Base-by-base conservation (phyloP, 2,329 filamentous ascomycete species). In the Cordyceps fumosorosea region DNA sequence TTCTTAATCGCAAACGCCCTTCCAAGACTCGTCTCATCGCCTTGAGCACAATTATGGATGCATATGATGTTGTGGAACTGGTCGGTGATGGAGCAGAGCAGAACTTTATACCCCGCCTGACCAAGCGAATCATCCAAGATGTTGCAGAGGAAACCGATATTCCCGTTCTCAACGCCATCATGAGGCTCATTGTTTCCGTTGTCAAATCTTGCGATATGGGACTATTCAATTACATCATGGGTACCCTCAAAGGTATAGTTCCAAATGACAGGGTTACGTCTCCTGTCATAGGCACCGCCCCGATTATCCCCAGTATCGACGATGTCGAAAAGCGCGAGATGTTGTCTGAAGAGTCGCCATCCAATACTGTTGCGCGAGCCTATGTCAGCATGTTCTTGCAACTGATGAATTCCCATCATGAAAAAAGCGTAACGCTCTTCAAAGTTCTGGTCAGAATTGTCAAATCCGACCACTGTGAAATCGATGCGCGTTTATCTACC, bases 351-450 rank as follows among this genome's bases (percentile, higher is more conserved):
- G 71, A 74, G 66, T 88, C 86, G 26, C 81, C 84, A 1, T 86
- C 86, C 3, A 90, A 91, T 66, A 84, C 93, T 48, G 87, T 90
- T 52, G 83, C 87, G 0, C 84, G 81, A 62, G 89, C 88, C 2
- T 85, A 91, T 62, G 86, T 91, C 48, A 84, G 83, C 65, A 86
- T 96, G 57, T 96, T 96, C 72, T 83, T 93, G 66, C 83, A 85
- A 57, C 85, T 85, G 14, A 84, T 96, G 76, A 86, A 87, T 66
- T 78, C 76, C 34, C 86, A 89, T 60, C 82, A 83, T 8, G 74
- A 74, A 16, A 93, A 93, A 73, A 84, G 87, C 14, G 77, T 81
- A 24, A 80, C 80, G 54, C 75, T 88, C 0, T 92, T 86, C 67
- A 80, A 85, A 55, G 78, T 83, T 10, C 75, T 93, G 5, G 76